Evolutionary conservation across 2,329 filamentous ascomycete species (phyloP).

Genomic region (Lecanosticta acicola): DNA sequence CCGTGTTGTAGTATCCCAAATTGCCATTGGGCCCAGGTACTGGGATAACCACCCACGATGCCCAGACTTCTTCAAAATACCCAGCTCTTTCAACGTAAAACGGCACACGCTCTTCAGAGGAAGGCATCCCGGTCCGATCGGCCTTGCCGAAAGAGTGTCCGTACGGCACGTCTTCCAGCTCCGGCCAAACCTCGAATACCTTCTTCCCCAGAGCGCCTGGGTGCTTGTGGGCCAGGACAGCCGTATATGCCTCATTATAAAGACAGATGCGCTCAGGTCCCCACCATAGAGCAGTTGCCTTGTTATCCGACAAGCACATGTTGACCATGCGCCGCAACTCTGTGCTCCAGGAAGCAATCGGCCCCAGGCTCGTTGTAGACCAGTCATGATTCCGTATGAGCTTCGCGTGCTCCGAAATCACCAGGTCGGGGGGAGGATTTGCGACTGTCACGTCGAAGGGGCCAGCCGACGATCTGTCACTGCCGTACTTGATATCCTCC

Average conservation of each 20-base stretch:
- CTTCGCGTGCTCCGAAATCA: constrained; percentile 14
- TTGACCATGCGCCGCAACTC: constrained; percentile 17
- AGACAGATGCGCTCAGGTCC: constrained; percentile 31
- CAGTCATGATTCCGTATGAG: constrained; percentile 16
- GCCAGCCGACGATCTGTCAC: neutral
- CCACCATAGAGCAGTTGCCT: constrained; percentile 19
- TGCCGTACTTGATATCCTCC: neutral
- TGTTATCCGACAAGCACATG: constrained; percentile 15
- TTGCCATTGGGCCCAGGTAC: constrained; percentile 8
- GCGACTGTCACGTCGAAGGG: constrained; percentile 13
- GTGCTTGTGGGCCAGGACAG: constrained; percentile 30
- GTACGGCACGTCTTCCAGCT: constrained; percentile 2
- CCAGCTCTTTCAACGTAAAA: constrained; percentile 13
- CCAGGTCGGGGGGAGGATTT: constrained; percentile 1
- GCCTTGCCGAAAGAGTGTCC: constrained; percentile 9
- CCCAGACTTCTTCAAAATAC: constrained; percentile 16
- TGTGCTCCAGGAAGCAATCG: constrained; percentile 14
- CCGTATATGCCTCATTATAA: constrained; percentile 35
- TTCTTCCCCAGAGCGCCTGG: constrained; percentile 18
- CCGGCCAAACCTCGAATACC: constrained; percentile 11
- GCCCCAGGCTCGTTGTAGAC: constrained; percentile 13
- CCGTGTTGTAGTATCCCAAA: constrained; percentile 14
- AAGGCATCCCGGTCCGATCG: constrained; percentile 13
- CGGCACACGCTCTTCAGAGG: constrained; percentile 4
- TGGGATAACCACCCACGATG: constrained; percentile 14